Percentiles rank a stretch among this genome's conserved stretches.
These are phyloP conservation scores for Echites panduratus DNA, from an alignment of 257 asterid species.

Conservation along the genomic window DNA sequence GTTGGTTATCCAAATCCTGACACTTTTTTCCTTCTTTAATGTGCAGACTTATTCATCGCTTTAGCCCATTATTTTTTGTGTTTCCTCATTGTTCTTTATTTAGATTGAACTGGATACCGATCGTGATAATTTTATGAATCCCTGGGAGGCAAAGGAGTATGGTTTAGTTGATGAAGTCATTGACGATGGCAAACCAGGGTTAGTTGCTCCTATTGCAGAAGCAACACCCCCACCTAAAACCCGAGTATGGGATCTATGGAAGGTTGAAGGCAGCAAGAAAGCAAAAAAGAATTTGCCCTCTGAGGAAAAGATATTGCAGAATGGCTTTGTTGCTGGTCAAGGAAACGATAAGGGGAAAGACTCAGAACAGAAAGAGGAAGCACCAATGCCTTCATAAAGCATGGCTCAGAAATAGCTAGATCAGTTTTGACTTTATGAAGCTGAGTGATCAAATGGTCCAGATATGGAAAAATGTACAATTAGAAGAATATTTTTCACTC, in stretches of 20 bases:
- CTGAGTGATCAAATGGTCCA: background rate
- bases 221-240: conserved; percentile 68
- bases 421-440: conserved; percentile 9
- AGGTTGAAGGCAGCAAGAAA: conserved; percentile 51
- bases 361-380: conserved; percentile 45
- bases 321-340: conserved; percentile 28
- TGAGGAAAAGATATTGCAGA: conserved; percentile 46
- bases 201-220: conserved; percentile 78
- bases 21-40: background rate
- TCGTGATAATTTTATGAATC: conserved; percentile 77
- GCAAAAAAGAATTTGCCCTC: conserved; percentile 67
- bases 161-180: conserved; percentile 84
- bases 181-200: conserved; percentile 92
- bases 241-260: conserved; percentile 61
- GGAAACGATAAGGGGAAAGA: conserved; percentile 32
- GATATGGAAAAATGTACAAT: background rate
- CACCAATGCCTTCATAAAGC: conserved; percentile 36
- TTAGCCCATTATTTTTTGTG: background rate
- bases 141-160: conserved; percentile 95
- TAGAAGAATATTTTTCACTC: background rate
- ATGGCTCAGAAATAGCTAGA: background rate
- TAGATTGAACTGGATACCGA: conserved; percentile 78
- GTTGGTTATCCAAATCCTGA: conserved; percentile 22
- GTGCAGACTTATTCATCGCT: background rate
- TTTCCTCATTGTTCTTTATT: conserved; percentile 10